A percentile compares a stretch with the other conserved stretches of the same genome.
Evolutionary conservation across 202 grass and related monocot species (phyloP).

Genomic region (Bolboschoenoplectus hybrid): DNA sequence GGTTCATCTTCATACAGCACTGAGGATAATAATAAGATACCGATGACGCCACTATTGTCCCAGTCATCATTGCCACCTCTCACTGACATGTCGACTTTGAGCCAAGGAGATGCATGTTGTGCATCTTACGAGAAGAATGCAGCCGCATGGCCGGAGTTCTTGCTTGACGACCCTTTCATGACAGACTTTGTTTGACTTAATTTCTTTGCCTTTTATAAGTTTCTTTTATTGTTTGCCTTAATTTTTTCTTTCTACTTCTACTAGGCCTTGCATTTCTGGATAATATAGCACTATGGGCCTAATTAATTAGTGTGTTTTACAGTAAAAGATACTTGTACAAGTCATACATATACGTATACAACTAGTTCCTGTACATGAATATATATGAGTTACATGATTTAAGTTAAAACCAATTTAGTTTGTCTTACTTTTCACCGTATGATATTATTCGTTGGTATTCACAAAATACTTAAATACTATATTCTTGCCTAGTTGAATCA

Average conservation of each 20-base stretch:
- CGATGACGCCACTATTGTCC: conserved; percentile 2
- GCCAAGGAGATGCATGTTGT: conserved; percentile 41
- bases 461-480: background rate
- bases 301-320: background rate
- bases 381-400: conserved; percentile 41
- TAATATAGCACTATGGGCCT: background rate
- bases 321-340: conserved; percentile 21
- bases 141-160: conserved; percentile 65
- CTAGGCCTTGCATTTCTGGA: conserved; percentile 16
- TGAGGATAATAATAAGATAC: conserved; percentile 27
- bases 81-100: conserved; percentile 42
- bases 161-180: conserved; percentile 62
- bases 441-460: conserved; percentile 44
- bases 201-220: background rate
- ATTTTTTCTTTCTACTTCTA: conserved; percentile 20
- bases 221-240: background rate
- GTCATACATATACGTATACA: conserved; percentile 28
- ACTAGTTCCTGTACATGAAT: conserved; percentile 43
- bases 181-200: conserved; percentile 55
- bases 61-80: conserved; percentile 51
- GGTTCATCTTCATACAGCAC: conserved; percentile 5
- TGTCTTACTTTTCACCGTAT: conserved; percentile 47
- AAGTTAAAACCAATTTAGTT: conserved; percentile 19
- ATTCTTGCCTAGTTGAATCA: background rate
- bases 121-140: conserved; percentile 46